Base-by-base conservation (phyloP, 2,329 filamentous ascomycete genomes). In the Ceratocystiopsis sp. region DNA sequence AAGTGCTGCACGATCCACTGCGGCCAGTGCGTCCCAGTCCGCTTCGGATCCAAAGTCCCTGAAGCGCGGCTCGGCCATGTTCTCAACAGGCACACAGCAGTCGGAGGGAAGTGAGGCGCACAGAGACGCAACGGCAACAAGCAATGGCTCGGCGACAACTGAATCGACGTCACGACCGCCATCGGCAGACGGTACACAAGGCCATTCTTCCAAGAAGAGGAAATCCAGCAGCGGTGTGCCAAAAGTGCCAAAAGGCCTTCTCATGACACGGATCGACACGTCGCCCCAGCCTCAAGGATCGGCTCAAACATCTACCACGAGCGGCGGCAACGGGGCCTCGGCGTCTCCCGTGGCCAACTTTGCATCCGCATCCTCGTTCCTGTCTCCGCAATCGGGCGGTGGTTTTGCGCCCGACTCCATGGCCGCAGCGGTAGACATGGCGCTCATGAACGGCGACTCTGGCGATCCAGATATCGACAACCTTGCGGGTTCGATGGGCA, bases 191-290 rank as follows among this genome's bases (percentile, higher is more conserved):
- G 73, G 69, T 14, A 69, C 76, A 42, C 62, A 68, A 32, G 80
- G 76, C 1, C 81, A 81, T 2, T 68, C 68, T 33, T 71, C 75
- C 37, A 94, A 93, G 66, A 86, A 86, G 62, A 73, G 86, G 49
- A 94, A 93, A 59, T 77, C 80, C 7, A 86, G 79, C 56, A 70
- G 35, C 0, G 46, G 70, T 36, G 72, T 74, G 15, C 61, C 66
- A 33, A 84, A 84, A 57, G 64, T 93, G 14, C 82, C 84, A 0
- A 76, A 72, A 16, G 78, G 74, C 15, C 61, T 93, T 51, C 73
- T 79, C 9, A 93, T 94, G 86, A 93, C 86, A 2, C 76, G 76
- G 44, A 66, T 91, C 34, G 82, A 91, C 51, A 78, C 74, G 2
- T 64, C 59, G 14, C 42, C 46, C 3, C 70, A 52, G 54, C 63